These are phyloP conservation scores for Tanozyma kutaoensis DNA, from an alignment of 805 yeast genomes.

Conservation along the genomic window DNA sequence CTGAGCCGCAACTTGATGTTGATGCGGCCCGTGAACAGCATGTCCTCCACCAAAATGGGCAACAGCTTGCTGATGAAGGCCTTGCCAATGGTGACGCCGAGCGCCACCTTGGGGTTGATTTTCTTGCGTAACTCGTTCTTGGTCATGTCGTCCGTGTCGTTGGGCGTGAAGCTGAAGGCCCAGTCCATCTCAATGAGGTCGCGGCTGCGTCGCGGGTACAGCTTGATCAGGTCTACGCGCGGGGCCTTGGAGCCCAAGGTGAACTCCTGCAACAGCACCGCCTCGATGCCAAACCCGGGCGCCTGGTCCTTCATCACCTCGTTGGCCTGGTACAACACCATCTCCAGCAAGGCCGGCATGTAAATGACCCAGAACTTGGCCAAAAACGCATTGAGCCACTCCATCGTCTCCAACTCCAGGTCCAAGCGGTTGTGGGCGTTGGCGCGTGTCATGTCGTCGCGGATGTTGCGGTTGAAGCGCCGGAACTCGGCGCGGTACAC, in stretches of 20 bases:
- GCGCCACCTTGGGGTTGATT: constrained; percentile 67
- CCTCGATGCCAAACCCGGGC: constrained; percentile 77
- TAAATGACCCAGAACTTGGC: constrained; percentile 80
- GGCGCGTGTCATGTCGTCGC: constrained; percentile 64
- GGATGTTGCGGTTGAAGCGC: constrained; percentile 58
- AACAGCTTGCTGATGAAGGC: constrained; percentile 64
- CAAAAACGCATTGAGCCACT: constrained; percentile 68
- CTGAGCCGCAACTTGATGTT: constrained; percentile 47
- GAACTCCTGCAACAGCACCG: constrained; percentile 59
- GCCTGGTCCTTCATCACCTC: constrained; percentile 55
- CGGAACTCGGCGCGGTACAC: constrained; percentile 64
- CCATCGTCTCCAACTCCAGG: constrained; percentile 56
- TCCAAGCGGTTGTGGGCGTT: constrained; percentile 53
- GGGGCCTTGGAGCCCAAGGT: constrained; percentile 78
- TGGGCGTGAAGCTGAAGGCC: constrained; percentile 72
- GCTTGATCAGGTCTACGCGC: constrained; percentile 53
- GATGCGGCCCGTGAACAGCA: constrained; percentile 63
- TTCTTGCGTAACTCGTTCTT: constrained; percentile 56
- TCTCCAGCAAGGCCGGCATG: constrained; percentile 75
- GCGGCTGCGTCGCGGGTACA: constrained; percentile 57
- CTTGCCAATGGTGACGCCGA: constrained; percentile 73
- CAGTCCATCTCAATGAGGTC: constrained; percentile 73
- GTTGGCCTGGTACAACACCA: constrained; percentile 60
- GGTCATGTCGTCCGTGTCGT: constrained; percentile 76
- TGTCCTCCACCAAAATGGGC: constrained; percentile 72